These are phyloP conservation scores for Solanum lignicaule DNA, from an alignment of 257 asterid species.

Conservation along the genomic window DNA sequence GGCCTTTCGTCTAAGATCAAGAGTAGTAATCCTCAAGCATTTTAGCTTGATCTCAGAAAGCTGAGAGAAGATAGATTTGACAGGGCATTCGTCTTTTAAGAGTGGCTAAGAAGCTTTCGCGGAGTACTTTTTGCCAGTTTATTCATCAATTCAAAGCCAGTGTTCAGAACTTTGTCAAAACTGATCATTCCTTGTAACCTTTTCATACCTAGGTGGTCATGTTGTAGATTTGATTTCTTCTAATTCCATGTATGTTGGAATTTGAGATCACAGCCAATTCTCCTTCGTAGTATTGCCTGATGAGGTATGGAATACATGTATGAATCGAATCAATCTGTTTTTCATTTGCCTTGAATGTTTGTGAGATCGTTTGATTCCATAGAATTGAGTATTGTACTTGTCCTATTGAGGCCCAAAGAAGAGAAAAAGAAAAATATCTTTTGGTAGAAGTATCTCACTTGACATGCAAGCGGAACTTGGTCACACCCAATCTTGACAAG, in stretches of 20 bases:
- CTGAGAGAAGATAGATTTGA: neutral
- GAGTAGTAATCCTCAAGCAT: conserved; percentile 6
- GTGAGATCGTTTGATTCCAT: neutral
- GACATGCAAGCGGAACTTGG: neutral
- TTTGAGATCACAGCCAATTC: neutral
- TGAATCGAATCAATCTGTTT: neutral
- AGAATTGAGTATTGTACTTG: neutral
- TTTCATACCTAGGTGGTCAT: neutral
- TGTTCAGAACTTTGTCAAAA: neutral
- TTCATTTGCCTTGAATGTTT: neutral
- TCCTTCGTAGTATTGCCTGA: neutral
- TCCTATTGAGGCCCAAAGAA: neutral
- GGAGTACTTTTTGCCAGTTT: neutral
- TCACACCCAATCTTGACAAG: neutral
- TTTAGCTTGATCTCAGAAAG: neutral
- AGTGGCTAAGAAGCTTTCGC: neutral
- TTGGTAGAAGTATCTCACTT: neutral
- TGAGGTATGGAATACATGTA: neutral
- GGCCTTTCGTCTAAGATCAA: conserved; percentile 28
- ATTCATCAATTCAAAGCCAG: neutral
- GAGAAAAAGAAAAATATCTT: neutral
- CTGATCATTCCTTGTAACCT: neutral
- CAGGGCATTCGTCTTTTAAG: neutral
- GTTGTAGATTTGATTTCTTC: neutral
- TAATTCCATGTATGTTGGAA: neutral